phyloP scores from a whole-genome alignment of 2,329 filamentous ascomycete species.

The Chrysosporium queenslandicum region DNA sequence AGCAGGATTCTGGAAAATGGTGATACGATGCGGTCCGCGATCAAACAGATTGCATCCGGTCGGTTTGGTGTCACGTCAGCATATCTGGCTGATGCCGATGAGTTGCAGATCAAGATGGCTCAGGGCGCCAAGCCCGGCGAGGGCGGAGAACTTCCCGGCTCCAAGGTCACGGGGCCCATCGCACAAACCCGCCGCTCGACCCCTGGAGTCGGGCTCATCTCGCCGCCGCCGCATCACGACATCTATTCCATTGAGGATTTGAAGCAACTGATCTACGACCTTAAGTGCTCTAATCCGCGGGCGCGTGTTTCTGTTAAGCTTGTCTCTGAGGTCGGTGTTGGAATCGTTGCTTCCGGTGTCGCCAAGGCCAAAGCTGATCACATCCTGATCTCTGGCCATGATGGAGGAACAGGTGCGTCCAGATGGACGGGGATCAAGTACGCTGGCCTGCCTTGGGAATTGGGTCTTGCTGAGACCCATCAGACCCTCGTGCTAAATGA shows the following conservation, averaged over 20 bases:
- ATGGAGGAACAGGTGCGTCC: conserved; percentile 92
- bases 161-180: conserved; percentile 93
- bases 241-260: conserved; percentile 98
- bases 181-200: conserved; percentile 92
- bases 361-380: conserved; percentile 96
- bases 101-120: conserved; percentile 98
- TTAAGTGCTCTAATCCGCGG: conserved; percentile 91
- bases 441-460: conserved; percentile 89
- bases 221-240: conserved; percentile 90
- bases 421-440: conserved; percentile 99
- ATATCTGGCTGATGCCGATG: conserved; percentile 89
- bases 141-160: conserved; percentile 89
- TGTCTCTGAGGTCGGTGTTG: conserved; percentile 92
- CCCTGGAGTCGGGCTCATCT: conserved; percentile 90
- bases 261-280: conserved; percentile 94
- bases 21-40: conserved; percentile 92
- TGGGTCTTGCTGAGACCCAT: conserved; percentile 93
- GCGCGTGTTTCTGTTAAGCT: conserved; percentile 93
- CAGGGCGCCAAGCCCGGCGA: conserved; percentile 97
- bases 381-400: conserved; percentile 91
- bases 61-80: conserved; percentile 93
- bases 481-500: conserved; percentile 94
- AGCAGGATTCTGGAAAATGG: conserved; percentile 79
- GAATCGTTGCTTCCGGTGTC: conserved; percentile 93
- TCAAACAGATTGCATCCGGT: conserved; percentile 94